A percentile compares a stretch with the other conserved stretches of the same genome.
Evolutionary conservation across 805 yeast genomes (phyloP).

Genomic region (Candida caryicola): DNA sequence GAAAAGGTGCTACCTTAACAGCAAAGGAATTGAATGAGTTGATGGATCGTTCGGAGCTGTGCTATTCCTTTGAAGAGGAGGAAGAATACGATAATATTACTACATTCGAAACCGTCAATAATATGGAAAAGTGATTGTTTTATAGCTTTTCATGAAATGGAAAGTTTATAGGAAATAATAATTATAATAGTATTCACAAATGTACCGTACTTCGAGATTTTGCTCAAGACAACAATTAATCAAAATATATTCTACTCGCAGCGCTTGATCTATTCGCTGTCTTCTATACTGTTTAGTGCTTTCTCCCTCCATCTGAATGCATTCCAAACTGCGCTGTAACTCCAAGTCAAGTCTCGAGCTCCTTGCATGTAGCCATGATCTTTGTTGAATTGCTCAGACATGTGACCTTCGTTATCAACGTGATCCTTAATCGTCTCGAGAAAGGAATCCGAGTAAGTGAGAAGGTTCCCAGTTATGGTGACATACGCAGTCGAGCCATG

Average conservation of each 20-base stretch:
- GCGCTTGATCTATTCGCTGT: too few species aligned
- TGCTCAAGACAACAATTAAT: too few species aligned
- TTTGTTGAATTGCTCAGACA: constrained; percentile 88
- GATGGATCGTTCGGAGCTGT: constrained; percentile 44
- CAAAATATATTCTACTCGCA: too few species aligned
- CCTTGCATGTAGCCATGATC: constrained; percentile 85
- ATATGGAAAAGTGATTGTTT: constrained; percentile 20
- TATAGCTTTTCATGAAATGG: too few species aligned
- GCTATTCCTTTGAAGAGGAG: constrained; percentile 32
- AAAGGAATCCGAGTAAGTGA: constrained; percentile 66
- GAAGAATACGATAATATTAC: constrained; percentile 28
- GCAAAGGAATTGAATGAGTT: constrained; percentile 48
- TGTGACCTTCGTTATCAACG: constrained; percentile 61
- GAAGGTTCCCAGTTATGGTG: constrained; percentile 43
- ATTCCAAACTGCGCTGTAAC: constrained; percentile 74
- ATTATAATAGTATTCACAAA: too few species aligned
- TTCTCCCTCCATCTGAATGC: constrained; percentile 62
- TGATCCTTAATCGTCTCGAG: constrained; percentile 57
- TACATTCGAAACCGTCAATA: constrained; percentile 36
- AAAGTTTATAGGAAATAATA: too few species aligned
- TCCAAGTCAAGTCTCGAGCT: constrained; percentile 87
- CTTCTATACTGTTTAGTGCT: constrained; percentile 19
- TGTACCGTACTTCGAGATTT: too few species aligned
- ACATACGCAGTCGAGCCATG: constrained; percentile 45
- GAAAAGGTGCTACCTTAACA: constrained; percentile 18